A percentile compares a stretch with the other conserved stretches of the same genome.
phyloP scores from a whole-genome alignment of 78 protist genomes.

The slime mould (Dictyostelium discoideum) region DNA sequence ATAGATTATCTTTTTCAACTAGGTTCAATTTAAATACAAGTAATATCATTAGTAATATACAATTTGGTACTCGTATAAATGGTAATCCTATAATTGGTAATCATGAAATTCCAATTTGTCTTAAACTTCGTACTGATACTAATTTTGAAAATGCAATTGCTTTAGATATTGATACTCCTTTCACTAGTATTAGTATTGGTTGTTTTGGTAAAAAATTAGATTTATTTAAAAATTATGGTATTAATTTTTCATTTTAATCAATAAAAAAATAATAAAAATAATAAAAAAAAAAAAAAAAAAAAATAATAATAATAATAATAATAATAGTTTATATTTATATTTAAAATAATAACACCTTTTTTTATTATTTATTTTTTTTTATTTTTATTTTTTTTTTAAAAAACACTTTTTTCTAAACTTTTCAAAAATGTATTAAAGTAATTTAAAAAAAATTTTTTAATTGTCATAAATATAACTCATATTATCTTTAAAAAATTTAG shows the following conservation, averaged over 20 bases:
- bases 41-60: background rate
- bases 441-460: no score
- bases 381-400: no score
- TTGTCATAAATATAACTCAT: no score
- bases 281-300: background rate
- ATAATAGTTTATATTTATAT: no score
- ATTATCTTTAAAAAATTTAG: no score
- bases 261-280: background rate
- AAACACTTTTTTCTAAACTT: no score
- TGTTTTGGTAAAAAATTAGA: background rate
- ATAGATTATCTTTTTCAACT: conserved; percentile 34
- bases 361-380: no score
- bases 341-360: no score
- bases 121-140: background rate
- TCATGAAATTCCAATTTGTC: background rate
- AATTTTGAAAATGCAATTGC: background rate
- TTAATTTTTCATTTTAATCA: background rate
- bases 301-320: background rate
- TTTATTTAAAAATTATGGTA: conserved; percentile 7
- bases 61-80: conserved; percentile 28
- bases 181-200: background rate
- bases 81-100: background rate
- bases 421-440: no score
- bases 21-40: conserved; percentile 65
- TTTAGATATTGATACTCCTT: background rate